Evolutionary conservation across 129 eudicot species (phyloP), one percentile per base, ranked within the genome.

Genomic region (Dittrichia graveolens): DNA sequence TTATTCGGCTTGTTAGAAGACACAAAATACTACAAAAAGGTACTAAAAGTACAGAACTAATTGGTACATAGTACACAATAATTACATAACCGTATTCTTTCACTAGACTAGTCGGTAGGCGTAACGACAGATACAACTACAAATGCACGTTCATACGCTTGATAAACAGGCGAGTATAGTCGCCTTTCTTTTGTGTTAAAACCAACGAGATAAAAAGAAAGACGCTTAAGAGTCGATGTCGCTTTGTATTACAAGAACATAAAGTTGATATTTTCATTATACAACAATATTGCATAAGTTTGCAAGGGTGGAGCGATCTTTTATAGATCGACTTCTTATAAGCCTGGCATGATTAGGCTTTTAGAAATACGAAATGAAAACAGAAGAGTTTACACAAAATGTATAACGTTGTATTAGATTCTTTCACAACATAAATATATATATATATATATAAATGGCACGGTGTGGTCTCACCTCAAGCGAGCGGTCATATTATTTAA

Each of bases 401-500:
- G 31, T 35, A 8, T 61, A 6, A 38, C 39, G 34, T 31, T 61
- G 13, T 61, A 61, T 61, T 61, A 61, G 67, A 47, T 61, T 40
- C 48, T 40, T 40, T 40, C 2, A 15, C 13, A 13, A 40, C 67
- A 61, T 61, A n/a, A 14, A 40, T 14, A n/a, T n/a, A n/a, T n/a
- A n/a, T n/a, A n/a, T n/a, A n/a, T n/a, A n/a, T n/a, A n/a, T n/a
- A 40, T 24, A 40, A 34, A n/a, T 7, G 31, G 5, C 6, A 37
- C 49, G 15, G 42, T 31, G 4, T 24, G n/a, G 16, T 43, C 42
- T 19, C 43, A 55, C 43, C 44, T 34, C 18, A 13, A 7, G 10
- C 4, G 6, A 11, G 4, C 4, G 43, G 13, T 1, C 8, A 31
- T 3, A 10, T 62, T 31, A 49, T 34, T 69, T 87, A 92, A 77